These are phyloP conservation scores for Collybiopsis confluens DNA, from an alignment of 768 basidiomycete genomes.

Conservation along the genomic window DNA sequence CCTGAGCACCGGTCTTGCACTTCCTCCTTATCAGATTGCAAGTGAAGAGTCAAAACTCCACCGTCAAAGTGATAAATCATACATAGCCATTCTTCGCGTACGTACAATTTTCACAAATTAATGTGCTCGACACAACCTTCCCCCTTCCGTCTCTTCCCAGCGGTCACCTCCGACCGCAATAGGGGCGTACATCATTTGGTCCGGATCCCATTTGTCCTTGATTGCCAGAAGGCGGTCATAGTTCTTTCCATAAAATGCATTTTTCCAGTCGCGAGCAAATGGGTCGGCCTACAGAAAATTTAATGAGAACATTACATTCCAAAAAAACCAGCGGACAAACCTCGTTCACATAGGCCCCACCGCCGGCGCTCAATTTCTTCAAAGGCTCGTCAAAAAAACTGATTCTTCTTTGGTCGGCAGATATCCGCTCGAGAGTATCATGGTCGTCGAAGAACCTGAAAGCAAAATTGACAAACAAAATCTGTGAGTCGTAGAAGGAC, in stretches of 20 bases:
- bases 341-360: conserved; percentile 4
- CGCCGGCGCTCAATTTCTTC: not conserved
- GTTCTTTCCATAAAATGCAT: conserved; percentile 11
- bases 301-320: not conserved
- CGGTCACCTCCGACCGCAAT: conserved; percentile 9
- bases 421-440: not conserved
- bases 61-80: too few relatives aligned
- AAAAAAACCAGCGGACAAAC: not conserved
- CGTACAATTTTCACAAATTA: too few relatives aligned
- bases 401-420: not conserved
- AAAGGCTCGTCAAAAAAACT: not conserved
- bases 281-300: not conserved
- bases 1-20: too few relatives aligned
- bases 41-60: too few relatives aligned
- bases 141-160: conserved; percentile 3
- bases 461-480: not conserved
- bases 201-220: conserved; percentile 12
- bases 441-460: not conserved
- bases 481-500: not conserved
- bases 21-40: too few relatives aligned
- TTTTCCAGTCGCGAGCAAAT: conserved; percentile 12
- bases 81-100: too few relatives aligned
- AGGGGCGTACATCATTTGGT: conserved; percentile 9
- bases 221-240: conserved; percentile 9
- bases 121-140: conserved; percentile 7